Evolutionary conservation across 768 basidiomycete species (phyloP).

Genomic region (Rhodotorula paludigena): DNA sequence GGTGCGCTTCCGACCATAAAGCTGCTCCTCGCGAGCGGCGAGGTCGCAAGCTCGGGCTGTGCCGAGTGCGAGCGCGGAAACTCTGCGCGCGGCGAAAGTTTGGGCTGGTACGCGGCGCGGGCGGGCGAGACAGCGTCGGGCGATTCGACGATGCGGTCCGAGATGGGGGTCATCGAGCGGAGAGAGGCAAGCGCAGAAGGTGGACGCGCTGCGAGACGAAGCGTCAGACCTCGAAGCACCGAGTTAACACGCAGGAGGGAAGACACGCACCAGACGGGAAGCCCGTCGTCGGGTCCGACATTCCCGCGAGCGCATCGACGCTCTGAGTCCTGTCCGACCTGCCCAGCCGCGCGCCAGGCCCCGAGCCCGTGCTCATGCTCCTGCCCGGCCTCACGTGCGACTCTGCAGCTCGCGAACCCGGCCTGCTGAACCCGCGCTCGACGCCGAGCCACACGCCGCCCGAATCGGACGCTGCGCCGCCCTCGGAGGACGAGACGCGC

Average conservation of each 20-base stretch:
- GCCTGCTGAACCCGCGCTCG: neutral
- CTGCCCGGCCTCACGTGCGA: neutral
- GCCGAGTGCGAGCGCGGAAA: neutral
- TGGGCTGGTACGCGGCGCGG: neutral
- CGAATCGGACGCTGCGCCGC: too few species aligned
- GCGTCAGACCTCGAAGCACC: too few species aligned
- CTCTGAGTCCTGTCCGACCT: neutral
- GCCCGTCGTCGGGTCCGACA: neutral
- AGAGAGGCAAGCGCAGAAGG: constrained; percentile 21
- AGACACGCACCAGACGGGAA: constrained; percentile 1
- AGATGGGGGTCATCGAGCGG: constrained; percentile 29
- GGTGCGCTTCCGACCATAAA: constrained; percentile 16
- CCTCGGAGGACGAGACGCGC: constrained; percentile 9
- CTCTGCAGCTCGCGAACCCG: too few species aligned
- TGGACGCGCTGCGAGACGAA: constrained; percentile 26
- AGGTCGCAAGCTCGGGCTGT: neutral
- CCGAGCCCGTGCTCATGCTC: constrained; percentile 6
- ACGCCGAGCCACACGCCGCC: neutral
- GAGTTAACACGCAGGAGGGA: too few species aligned
- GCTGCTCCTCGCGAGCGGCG: neutral
- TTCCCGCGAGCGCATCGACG: neutral
- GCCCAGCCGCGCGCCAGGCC: neutral
- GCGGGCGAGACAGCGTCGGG: neutral
- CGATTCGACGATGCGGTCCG: neutral
- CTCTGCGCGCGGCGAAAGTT: neutral